Base-by-base conservation (phyloP, 2,329 filamentous ascomycete species). In the Metarhizium rileyi region DNA sequence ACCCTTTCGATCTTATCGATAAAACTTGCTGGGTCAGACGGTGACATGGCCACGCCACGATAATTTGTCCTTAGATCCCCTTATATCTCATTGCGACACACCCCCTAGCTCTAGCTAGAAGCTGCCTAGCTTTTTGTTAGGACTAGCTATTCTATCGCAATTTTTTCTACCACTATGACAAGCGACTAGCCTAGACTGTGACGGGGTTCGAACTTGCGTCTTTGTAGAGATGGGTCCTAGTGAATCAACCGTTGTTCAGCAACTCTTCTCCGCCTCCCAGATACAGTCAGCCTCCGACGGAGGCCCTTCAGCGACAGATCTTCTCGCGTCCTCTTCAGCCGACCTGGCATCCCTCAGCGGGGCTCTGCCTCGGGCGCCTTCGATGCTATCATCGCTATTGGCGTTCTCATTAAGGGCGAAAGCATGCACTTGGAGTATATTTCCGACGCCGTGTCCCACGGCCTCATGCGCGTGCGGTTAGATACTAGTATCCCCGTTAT, bases 371-470 rank as follows among this genome's bases (percentile, higher is more conserved):
- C 77, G 51, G 70, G 74, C 50, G 81, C 89, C 20, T 97, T 97
- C 61, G 91, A 97, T 64, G 93, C 93, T 54, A 83, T 98, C 55
- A 90, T 98, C 57, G 90, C 93, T 48, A 87, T 98, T 58, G 93
- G 93, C 50, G 90, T 95, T 50, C 80, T 98, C 53, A 96, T 98
- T 72, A 98, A 98, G 75, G 93, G 93, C 66, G 87, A 95, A 70
- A 97, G 93, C 6, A 96, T 96, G 90, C 93, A 98, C 71, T 98
- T 98, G 63, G 93, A 98, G 71, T 97, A 98, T 72, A 98, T 98
- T 61, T 80, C 90, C 40, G 93, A 97, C 56, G 81, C 88, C 38
- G 90, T 94, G 6, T 89, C 83, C 51, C 88, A 95, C 54, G 93
- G 89, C 6, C 76, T 98, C 53, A 98, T 98, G 93, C 83, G 88